Evolutionary conservation across 352 stramenopile genomes (phyloP).

Genomic region (Phytophthora fragariae): DNA sequence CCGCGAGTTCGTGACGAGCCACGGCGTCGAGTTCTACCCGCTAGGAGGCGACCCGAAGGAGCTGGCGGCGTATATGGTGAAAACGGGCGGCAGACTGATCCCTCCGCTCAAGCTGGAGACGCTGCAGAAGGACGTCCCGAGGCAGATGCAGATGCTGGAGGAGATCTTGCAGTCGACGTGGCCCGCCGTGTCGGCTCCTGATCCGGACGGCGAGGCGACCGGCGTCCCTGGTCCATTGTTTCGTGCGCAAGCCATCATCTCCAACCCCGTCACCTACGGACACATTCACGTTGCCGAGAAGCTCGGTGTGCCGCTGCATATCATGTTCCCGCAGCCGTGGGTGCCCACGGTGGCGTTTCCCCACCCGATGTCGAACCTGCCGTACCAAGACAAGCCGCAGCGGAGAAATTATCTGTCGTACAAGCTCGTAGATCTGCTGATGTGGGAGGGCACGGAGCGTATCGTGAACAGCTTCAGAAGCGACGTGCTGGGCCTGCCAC

Average conservation of each 20-base stretch:
- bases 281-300: conserved; percentile 93
- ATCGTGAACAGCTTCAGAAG: conserved; percentile 84
- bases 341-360: conserved; percentile 87
- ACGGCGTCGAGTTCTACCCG: conserved; percentile 81
- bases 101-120: conserved; percentile 62
- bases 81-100: conserved; percentile 77
- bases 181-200: conserved; percentile 75
- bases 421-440: conserved; percentile 81
- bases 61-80: conserved; percentile 91
- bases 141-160: conserved; percentile 89
- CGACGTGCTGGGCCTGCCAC: conserved; percentile 54
- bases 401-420: conserved; percentile 84
- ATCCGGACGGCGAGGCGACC: conserved; percentile 65
- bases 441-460: conserved; percentile 60
- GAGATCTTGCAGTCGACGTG: conserved; percentile 89
- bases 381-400: conserved; percentile 67
- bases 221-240: conserved; percentile 60
- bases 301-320: conserved; percentile 91
- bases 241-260: conserved; percentile 92
- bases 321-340: conserved; percentile 94
- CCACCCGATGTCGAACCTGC: conserved; percentile 85
- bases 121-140: conserved; percentile 67
- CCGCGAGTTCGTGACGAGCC: conserved; percentile 72
- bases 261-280: conserved; percentile 91
- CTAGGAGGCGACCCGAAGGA: conserved; percentile 75